phyloP scores from a whole-genome alignment of 371 early-diverging fungal genomes.

The Gilbertella persicaria region DNA sequence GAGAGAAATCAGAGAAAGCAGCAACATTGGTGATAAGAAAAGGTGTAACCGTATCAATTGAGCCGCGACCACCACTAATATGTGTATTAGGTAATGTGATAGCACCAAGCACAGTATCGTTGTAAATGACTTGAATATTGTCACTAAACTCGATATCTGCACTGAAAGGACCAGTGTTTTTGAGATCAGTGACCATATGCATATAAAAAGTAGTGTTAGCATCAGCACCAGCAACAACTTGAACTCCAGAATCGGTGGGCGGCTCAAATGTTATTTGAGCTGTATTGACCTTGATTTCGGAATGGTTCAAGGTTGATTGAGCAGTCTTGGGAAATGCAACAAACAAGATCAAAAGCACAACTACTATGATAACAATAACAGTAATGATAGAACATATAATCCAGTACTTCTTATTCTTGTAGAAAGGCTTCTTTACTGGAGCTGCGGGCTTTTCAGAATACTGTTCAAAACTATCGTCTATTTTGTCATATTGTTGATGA shows the following conservation, averaged over 20 bases:
- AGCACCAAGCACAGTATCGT: constrained; percentile 49
- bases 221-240: constrained; percentile 24
- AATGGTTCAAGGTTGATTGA: constrained; percentile 57
- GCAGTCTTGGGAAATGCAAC: constrained; percentile 64
- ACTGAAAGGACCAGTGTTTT: constrained; percentile 61
- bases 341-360: constrained; percentile 49
- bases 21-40: constrained; percentile 49
- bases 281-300: constrained; percentile 46
- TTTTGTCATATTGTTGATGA: too few relatives aligned
- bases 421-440: constrained; percentile 45
- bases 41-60: constrained; percentile 37
- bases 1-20: constrained; percentile 54
- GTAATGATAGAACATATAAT: constrained; percentile 52
- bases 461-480: too few relatives aligned
- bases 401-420: constrained; percentile 61
- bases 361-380: constrained; percentile 51
- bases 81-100: constrained; percentile 48
- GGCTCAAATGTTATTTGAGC: constrained; percentile 55
- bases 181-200: constrained; percentile 51
- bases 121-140: constrained; percentile 41
- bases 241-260: too few relatives aligned
- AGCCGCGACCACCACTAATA: constrained; percentile 54
- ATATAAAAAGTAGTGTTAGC: constrained; percentile 46
- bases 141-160: constrained; percentile 52
- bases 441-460: constrained; percentile 46